A percentile compares a stretch with the other conserved stretches of the same genome.
Conservation (phyloP, 2,329 filamentous ascomycete species). For the Chrysoporthe puriensis region DNA sequence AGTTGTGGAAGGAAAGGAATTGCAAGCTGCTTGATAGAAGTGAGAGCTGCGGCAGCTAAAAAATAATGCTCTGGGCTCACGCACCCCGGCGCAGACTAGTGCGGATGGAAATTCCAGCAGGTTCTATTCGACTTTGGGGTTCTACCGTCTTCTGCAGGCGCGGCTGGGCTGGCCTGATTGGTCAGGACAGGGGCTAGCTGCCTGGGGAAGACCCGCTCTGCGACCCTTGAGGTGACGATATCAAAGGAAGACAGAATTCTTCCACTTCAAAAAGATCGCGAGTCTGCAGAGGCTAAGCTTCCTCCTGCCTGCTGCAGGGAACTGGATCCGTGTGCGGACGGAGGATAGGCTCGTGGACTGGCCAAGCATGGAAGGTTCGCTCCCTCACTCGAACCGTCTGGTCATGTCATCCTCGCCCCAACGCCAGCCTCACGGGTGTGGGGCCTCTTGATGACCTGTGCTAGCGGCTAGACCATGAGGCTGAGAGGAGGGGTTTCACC, state of each 20-base stretch:
- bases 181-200: slow-evolving; percentile 17
- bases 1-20: slow-evolving; percentile 15
- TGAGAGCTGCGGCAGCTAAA: slow-evolving; percentile 27
- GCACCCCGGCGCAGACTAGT: slow-evolving; percentile 15
- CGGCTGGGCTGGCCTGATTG: slow-evolving; percentile 20
- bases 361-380: neutral
- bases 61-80: slow-evolving; percentile 26
- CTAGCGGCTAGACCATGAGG: slow-evolving; percentile 7
- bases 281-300: neutral
- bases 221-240: slow-evolving; percentile 21
- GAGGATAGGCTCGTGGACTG: no score
- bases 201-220: slow-evolving; percentile 17
- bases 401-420: neutral
- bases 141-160: slow-evolving; percentile 18
- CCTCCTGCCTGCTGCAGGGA: no score
- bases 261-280: neutral
- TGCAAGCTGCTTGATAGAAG: slow-evolving; percentile 12
- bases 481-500: slow-evolving; percentile 19
- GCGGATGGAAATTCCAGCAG: slow-evolving; percentile 29
- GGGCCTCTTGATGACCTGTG: slow-evolving; percentile 13
- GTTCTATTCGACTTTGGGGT: slow-evolving; percentile 27
- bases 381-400: neutral
- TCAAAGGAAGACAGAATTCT: slow-evolving; percentile 11
- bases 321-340: neutral
- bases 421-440: slow-evolving; percentile 10